Conservation (phyloP, 805 yeast genomes). For the Barnettozyma sucrosica region DNA sequence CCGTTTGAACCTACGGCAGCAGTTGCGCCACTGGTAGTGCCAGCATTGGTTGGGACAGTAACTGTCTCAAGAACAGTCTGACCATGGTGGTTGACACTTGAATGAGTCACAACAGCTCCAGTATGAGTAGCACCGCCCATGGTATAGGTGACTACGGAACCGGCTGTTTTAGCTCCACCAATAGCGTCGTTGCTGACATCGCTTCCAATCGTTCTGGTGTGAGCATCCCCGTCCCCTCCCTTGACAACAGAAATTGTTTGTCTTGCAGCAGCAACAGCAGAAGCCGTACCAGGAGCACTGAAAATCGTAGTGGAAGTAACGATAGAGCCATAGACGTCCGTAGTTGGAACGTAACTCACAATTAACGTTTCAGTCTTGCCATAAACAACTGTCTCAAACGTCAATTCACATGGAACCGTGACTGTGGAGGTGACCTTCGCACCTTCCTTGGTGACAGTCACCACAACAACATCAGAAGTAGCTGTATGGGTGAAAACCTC, state of each 20-base stretch:
- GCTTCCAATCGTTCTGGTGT: neutral
- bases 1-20: slow-evolving; percentile 1
- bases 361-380: slow-evolving; percentile 2
- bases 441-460: too few relatives aligned
- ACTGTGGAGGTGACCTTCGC: too few relatives aligned
- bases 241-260: neutral
- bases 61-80: neutral
- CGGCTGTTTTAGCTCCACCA: neutral
- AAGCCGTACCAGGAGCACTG: neutral
- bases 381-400: slow-evolving; percentile 6
- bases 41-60: neutral
- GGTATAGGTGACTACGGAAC: neutral
- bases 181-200: too few relatives aligned
- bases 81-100: neutral
- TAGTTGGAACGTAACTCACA: slow-evolving; percentile 5
- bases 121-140: neutral
- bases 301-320: neutral
- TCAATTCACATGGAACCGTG: too few relatives aligned
- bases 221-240: neutral
- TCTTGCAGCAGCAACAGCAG: neutral
- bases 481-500: too few relatives aligned
- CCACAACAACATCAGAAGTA: too few relatives aligned
- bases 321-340: neutral
- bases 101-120: neutral
- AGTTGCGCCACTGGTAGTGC: too few relatives aligned